Evolutionary conservation across 208 protist genomes (phyloP).

Genomic region (Chromosphaera perkinsii): DNA sequence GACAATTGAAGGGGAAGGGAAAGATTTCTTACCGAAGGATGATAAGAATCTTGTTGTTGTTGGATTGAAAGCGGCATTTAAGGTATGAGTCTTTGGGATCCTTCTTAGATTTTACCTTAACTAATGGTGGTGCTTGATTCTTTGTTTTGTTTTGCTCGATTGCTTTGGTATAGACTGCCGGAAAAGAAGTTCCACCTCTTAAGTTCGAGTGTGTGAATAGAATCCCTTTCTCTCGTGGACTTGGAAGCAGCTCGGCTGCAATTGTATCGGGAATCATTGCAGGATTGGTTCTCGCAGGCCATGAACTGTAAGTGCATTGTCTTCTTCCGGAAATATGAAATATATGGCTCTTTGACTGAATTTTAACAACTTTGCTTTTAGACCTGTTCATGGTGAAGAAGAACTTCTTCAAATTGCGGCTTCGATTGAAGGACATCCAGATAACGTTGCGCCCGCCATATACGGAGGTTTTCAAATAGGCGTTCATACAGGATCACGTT

Average conservation of each 20-base stretch:
- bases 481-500: constrained; percentile 30
- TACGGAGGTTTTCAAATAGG: constrained; percentile 83
- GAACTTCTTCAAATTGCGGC: constrained; percentile 73
- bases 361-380: no score
- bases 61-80: constrained; percentile 49
- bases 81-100: no score
- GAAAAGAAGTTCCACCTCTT: constrained; percentile 69
- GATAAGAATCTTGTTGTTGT: constrained; percentile 75
- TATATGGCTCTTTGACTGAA: background rate
- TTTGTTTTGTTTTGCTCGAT: no score
- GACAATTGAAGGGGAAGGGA: constrained; percentile 66
- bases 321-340: constrained; percentile 22
- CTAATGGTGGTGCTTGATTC: no score
- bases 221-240: constrained; percentile 78
- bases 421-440: constrained; percentile 76
- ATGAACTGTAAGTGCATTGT: constrained; percentile 66
- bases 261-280: constrained; percentile 78
- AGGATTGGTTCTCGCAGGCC: constrained; percentile 71
- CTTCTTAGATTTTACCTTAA: no score
- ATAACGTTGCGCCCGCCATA: constrained; percentile 81
- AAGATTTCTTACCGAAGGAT: constrained; percentile 13
- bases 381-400: no score
- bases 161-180: constrained; percentile 38
- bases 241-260: constrained; percentile 75
- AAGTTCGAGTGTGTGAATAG: constrained; percentile 73